Percentiles rank a stretch among this genome's conserved stretches.
These are phyloP conservation scores for Gamarada debralockiae DNA, from an alignment of 495 filamentous ascomycete genomes.

Conservation along the genomic window DNA sequence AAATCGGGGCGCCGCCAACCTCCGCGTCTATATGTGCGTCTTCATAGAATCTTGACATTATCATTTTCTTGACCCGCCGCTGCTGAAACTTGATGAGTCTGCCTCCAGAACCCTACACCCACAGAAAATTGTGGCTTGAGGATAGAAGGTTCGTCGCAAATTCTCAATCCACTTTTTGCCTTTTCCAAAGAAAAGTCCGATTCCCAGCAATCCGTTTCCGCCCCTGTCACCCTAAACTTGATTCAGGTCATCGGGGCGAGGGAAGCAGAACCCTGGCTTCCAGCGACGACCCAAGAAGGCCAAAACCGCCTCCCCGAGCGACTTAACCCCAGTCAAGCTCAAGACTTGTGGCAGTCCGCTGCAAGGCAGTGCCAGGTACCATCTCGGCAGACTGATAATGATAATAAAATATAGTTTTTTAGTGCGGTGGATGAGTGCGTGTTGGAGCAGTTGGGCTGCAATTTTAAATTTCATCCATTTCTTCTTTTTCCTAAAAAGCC, in stretches of 20 bases:
- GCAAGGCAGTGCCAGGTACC: too few species aligned
- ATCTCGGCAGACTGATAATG: too few species aligned
- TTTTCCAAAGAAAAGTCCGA: neutral
- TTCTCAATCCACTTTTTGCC: neutral
- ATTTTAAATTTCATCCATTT: too few species aligned
- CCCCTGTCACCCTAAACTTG: neutral
- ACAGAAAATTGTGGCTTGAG: neutral
- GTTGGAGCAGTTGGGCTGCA: too few species aligned
- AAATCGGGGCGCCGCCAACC: neutral
- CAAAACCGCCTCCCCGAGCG: too few species aligned
- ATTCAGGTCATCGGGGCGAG: neutral
- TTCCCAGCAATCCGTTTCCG: slow-evolving; percentile 20
- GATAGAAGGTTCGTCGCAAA: neutral
- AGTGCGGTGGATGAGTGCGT: too few species aligned
- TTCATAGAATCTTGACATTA: neutral
- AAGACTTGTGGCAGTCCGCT: too few species aligned
- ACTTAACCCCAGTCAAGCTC: too few species aligned
- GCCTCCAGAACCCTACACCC: slow-evolving; percentile 1
- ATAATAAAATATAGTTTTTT: too few species aligned
- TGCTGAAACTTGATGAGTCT: slow-evolving; percentile 19
- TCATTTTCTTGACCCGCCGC: neutral
- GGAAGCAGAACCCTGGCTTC: too few species aligned
- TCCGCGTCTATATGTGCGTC: neutral
- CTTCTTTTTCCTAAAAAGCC: too few species aligned
- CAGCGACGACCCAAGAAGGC: too few species aligned